phyloP scores from a whole-genome alignment of 495 filamentous ascomycete species.

The Penicillium atrosanguineum region DNA sequence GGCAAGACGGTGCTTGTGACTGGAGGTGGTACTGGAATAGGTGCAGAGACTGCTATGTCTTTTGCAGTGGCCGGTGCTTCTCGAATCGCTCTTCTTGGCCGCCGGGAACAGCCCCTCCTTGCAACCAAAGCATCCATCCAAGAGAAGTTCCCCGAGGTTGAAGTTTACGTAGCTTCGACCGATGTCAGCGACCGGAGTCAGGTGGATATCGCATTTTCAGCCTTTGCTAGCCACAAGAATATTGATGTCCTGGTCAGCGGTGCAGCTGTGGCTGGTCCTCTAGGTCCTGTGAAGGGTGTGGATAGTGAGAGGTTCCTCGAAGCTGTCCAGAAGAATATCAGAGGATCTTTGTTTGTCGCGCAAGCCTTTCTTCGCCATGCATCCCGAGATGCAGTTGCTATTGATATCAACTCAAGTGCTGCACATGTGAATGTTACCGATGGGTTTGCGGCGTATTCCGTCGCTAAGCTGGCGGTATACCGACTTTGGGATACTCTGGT shows the following conservation, averaged over 20 bases:
- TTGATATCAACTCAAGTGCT: conserved; percentile 35
- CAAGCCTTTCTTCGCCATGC: conserved; percentile 42
- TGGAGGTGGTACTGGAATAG: conserved; percentile 45
- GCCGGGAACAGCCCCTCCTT: conserved; percentile 30
- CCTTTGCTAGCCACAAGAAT: conserved; percentile 24
- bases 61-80: conserved; percentile 46
- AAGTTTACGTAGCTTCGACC: conserved; percentile 28
- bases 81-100: conserved; percentile 34
- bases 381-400: conserved; percentile 31
- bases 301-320: conserved; percentile 33
- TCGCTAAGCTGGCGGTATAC: conserved; percentile 41
- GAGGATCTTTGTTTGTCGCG: conserved; percentile 33
- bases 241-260: conserved; percentile 26
- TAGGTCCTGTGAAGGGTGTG: conserved; percentile 23
- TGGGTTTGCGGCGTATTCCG: conserved; percentile 32
- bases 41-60: conserved; percentile 34
- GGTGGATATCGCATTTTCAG: conserved; percentile 34
- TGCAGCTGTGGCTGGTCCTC: conserved; percentile 29
- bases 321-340: conserved; percentile 34
- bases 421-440: conserved; percentile 36
- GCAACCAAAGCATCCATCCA: conserved; percentile 30
- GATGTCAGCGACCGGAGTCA: conserved; percentile 41
- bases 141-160: conserved; percentile 13
- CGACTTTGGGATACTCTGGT: conserved; percentile 40
- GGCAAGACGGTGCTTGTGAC: conserved; percentile 49